Percentiles rank a stretch among this genome's conserved stretches.
Evolutionary conservation across 1,139 yeast genomes (phyloP).

Genomic region (Taphrina flavorubra): DNA sequence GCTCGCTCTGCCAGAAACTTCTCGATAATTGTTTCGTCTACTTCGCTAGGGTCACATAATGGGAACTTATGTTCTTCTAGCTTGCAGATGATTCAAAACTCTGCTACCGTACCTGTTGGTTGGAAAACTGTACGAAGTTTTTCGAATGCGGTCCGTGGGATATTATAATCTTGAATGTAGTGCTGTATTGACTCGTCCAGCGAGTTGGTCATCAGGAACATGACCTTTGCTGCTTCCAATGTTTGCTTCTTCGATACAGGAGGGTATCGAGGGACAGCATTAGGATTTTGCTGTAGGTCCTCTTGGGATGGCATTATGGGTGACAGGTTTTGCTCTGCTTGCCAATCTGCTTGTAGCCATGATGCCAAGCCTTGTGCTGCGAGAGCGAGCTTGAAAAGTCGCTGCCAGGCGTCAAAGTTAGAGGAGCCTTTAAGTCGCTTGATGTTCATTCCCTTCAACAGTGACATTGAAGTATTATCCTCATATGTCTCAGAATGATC

Average conservation of each 20-base stretch:
- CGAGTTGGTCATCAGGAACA: neutral
- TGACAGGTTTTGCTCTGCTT: no score
- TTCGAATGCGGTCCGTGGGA: neutral
- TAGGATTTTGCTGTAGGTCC: no score
- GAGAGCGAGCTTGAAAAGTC: neutral
- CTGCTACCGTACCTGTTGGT: neutral
- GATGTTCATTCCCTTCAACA: neutral
- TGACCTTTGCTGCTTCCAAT: neutral
- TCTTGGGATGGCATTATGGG: no score
- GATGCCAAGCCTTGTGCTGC: neutral
- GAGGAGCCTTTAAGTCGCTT: neutral
- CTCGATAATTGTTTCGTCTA: neutral
- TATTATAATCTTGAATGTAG: neutral
- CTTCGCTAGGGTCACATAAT: no score
- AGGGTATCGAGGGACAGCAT: no score
- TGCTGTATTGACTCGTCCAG: neutral
- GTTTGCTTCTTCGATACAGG: neutral
- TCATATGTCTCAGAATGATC: no score
- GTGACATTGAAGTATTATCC: neutral
- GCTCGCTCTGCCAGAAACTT: neutral
- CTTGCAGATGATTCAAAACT: neutral
- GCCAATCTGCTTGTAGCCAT: neutral
- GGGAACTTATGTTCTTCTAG: neutral
- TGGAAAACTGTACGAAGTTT: neutral
- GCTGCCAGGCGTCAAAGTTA: neutral